Base-by-base conservation (phyloP, 164 flowering plant species). In the Magnolia sinica region DNA sequence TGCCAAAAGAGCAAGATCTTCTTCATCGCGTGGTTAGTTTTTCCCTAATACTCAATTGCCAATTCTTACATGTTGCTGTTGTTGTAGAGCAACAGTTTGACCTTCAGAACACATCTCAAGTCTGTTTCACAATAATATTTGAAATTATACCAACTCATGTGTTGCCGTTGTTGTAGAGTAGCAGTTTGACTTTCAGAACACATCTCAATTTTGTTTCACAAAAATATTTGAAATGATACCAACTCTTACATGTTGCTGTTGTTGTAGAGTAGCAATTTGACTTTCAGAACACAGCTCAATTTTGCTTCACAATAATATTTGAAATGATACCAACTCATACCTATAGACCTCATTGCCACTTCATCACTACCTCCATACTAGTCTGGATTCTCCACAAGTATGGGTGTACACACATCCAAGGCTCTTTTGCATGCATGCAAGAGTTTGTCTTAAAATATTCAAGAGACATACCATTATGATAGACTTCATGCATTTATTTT, bases 1-100 rank as follows among this genome's bases (percentile, higher is more conserved):
- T 93, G 98, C 76, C 98, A 89, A 78, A 91, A 91, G 86, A 93
- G 94, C 97, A 91, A 92, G 84, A 91, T 92, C 19, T 92, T 91
- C 82, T 92, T 92, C 87, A 87, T 92, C 75, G 90, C 97, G 68
- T 92, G 95, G 97, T 92, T 29, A 82, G 91, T 73, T 77, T 82
- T 70, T 65, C 27, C n/a, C 24, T 75, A 1, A 24, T 16, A 55
- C 61, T 11, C 18, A 66, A 66, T 66, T 66, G 23, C 69, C 45
- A 22, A 13, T 55, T 66, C 37, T 66, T 24, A 66, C 69, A 20
- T 66, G 24, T 66, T 66, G 27, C n/a, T 24, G 71, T 29, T 24
- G 14, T 23, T 14, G 19, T 37, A 16, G 45, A 31, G 22, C 16
- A 64, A 7, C 24, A n/a, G 68, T 31, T 18, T 29, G 50, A 68